Conservation (phyloP, 345 rosid genomes). For the Ailanthus altissimus region DNA sequence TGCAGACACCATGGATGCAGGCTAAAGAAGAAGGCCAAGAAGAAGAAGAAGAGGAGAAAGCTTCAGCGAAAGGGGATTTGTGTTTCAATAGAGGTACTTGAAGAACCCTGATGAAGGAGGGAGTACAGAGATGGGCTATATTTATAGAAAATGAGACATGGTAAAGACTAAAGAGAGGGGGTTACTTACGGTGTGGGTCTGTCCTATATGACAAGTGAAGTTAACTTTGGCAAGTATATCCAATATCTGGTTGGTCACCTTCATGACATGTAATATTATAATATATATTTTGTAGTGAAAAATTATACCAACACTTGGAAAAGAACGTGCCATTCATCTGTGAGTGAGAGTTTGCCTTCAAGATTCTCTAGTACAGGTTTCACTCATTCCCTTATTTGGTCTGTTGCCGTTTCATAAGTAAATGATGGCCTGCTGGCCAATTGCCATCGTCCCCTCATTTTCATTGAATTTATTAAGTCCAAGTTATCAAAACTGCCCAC, state of each 20-base stretch:
- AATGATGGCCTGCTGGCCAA: background rate
- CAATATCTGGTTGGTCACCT: constrained; percentile 26
- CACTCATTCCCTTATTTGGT: background rate
- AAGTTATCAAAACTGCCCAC: background rate
- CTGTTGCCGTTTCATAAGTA: background rate
- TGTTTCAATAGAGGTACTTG: background rate
- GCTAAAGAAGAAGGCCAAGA: background rate
- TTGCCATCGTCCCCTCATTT: background rate
- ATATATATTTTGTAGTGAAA: background rate
- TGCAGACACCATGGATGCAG: constrained; percentile 53
- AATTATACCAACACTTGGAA: background rate
- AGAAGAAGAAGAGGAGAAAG: constrained; percentile 4
- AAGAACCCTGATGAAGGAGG: background rate
- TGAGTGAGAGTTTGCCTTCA: background rate
- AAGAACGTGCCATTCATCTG: background rate
- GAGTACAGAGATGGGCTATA: background rate
- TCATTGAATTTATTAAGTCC: background rate
- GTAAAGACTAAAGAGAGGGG: background rate
- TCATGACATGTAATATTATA: constrained; percentile 14
- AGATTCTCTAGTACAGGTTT: constrained; percentile 14
- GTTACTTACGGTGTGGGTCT: constrained; percentile 15
- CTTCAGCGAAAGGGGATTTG: background rate
- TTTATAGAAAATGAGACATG: constrained; percentile 1
- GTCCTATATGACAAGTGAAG: background rate
- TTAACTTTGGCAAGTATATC: constrained; percentile 14